Percentiles rank a stretch among this genome's conserved stretches.
Evolutionary conservation across 768 basidiomycete genomes (phyloP).

Genomic region (Calocera cornea): DNA sequence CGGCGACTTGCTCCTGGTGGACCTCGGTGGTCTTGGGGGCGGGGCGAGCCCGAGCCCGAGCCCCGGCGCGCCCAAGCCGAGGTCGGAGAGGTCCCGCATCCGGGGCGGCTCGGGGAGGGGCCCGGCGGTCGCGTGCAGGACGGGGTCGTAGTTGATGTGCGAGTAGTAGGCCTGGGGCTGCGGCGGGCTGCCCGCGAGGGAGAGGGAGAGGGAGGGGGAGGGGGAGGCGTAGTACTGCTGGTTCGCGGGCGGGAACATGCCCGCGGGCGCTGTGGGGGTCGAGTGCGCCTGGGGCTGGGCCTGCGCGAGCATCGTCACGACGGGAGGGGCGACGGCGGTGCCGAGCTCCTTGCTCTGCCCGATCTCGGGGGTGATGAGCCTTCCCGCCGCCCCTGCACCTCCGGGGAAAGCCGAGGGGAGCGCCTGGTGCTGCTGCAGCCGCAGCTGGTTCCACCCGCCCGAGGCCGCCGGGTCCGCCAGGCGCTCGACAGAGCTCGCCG

Average conservation of each 20-base stretch:
- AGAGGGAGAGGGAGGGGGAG: neutral
- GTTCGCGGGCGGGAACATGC: neutral
- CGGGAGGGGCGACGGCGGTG: constrained; percentile 48
- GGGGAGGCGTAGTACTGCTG: neutral
- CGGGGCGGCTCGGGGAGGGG: constrained; percentile 55
- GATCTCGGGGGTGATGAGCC: constrained; percentile 41
- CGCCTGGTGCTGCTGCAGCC: too few species aligned
- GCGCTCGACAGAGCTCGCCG: neutral
- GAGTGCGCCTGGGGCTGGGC: constrained; percentile 16
- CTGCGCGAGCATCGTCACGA: constrained; percentile 29
- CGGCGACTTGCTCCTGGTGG: constrained; percentile 12
- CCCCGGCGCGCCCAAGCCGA: too few species aligned
- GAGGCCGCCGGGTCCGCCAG: neutral
- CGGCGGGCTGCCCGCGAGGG: neutral
- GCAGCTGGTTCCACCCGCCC: neutral
- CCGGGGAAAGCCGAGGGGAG: too few species aligned
- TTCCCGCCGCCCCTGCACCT: neutral
- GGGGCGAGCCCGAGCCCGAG: neutral
- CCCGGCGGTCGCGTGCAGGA: constrained; percentile 55
- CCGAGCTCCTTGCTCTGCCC: constrained; percentile 48
- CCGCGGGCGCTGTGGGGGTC: too few species aligned
- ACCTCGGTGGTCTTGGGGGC: constrained; percentile 36
- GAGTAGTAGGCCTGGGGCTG: constrained; percentile 9
- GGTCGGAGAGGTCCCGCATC: constrained; percentile 20
- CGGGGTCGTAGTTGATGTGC: constrained; percentile 21